Evolutionary conservation across 768 basidiomycete species (phyloP).

Genomic region (Agrocybe chaxingu): DNA sequence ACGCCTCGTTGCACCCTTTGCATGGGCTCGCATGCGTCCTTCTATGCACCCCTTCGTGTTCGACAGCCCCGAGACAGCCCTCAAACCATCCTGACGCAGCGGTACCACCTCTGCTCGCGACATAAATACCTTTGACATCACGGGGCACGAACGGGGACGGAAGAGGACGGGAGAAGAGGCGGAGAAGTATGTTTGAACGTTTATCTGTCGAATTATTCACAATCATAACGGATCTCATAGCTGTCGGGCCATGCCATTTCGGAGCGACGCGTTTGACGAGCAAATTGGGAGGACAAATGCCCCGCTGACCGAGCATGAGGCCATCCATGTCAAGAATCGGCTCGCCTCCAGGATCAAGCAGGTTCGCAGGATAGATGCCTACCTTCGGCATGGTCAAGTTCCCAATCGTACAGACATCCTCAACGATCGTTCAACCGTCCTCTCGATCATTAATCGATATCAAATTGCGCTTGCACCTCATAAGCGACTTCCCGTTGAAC

Average conservation of each 20-base stretch:
- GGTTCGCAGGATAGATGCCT: constrained; percentile 1
- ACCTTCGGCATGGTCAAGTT: constrained; percentile 1
- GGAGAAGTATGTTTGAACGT: too few relatives aligned
- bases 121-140: too few relatives aligned
- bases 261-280: constrained; percentile 9
- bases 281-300: constrained; percentile 9
- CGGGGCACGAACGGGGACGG: too few relatives aligned
- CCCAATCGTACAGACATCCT: neutral
- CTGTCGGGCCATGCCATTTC: neutral
- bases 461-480: constrained; percentile 17
- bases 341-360: constrained; percentile 2
- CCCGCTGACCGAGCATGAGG: constrained; percentile 3
- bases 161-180: too few relatives aligned
- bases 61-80: too few relatives aligned
- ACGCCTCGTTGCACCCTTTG: too few relatives aligned
- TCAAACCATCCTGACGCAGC: too few relatives aligned
- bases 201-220: neutral
- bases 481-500: constrained; percentile 16
- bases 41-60: too few relatives aligned
- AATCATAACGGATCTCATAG: neutral
- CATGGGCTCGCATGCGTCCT: too few relatives aligned
- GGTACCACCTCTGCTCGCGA: too few relatives aligned
- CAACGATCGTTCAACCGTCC: constrained; percentile 6
- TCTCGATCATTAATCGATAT: constrained; percentile 10
- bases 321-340: constrained; percentile 5